phyloP scores from a whole-genome alignment of 2,329 filamentous ascomycete genomes.

The Hypocreales sp. region DNA sequence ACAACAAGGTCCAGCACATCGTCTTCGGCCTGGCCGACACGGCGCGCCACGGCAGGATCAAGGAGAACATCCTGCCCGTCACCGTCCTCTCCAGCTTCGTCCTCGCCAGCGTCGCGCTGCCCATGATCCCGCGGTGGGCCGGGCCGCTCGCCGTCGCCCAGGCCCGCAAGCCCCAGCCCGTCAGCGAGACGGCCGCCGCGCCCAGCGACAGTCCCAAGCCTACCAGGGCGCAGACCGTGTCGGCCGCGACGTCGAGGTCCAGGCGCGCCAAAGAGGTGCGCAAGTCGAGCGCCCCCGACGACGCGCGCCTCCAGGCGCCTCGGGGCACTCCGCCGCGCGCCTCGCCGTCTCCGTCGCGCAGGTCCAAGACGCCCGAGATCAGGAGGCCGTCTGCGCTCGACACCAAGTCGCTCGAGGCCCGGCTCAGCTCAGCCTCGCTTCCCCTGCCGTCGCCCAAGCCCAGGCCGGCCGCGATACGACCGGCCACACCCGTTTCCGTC shows the following conservation, averaged over 20 bases:
- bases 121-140: slow-evolving; percentile 61
- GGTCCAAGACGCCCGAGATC: slow-evolving; percentile 18
- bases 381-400: slow-evolving; percentile 35
- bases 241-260: slow-evolving; percentile 30
- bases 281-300: slow-evolving; percentile 28
- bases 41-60: slow-evolving; percentile 57
- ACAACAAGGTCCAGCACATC: slow-evolving; percentile 80
- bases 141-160: slow-evolving; percentile 71
- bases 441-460: slow-evolving; percentile 43
- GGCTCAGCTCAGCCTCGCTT: slow-evolving; percentile 52
- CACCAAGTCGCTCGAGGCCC: slow-evolving; percentile 38
- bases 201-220: slow-evolving; percentile 31
- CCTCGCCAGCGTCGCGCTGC: slow-evolving; percentile 59
- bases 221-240: slow-evolving; percentile 54
- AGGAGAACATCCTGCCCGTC: slow-evolving; percentile 67
- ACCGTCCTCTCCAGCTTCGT: slow-evolving; percentile 71
- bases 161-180: slow-evolving; percentile 53
- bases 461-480: slow-evolving; percentile 35
- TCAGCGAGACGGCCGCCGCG: slow-evolving; percentile 14
- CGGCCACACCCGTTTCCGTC: slow-evolving; percentile 42
- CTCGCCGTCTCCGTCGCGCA: slow-evolving; percentile 8
- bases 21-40: slow-evolving; percentile 66
- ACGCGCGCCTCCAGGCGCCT: slow-evolving; percentile 13
- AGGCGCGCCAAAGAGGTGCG: slow-evolving; percentile 30
- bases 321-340: slow-evolving; percentile 10